Evolutionary conservation across 2,329 filamentous ascomycete species (phyloP).

Genomic region (Talaromyces sp.): DNA sequence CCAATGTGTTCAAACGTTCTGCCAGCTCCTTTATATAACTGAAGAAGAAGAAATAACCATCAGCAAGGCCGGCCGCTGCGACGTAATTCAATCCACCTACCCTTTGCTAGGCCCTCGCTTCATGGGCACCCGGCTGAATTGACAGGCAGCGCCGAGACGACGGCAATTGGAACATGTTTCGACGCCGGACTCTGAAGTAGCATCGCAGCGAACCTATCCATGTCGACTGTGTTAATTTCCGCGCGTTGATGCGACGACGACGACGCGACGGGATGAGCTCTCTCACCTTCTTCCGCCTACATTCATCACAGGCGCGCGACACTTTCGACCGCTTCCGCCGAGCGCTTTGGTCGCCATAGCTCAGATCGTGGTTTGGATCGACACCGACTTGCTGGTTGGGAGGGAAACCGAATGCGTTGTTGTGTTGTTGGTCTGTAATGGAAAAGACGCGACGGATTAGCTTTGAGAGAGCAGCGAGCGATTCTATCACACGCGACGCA

Average conservation of each 20-base stretch:
- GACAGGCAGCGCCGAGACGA: constrained; percentile 68
- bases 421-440: constrained; percentile 35
- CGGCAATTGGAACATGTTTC: constrained; percentile 78
- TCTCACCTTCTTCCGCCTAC: constrained; percentile 70
- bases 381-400: constrained; percentile 41
- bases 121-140: constrained; percentile 83
- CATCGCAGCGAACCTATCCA: constrained; percentile 72
- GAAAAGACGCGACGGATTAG: constrained; percentile 31
- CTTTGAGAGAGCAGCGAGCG: constrained; percentile 29
- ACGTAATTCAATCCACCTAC: constrained; percentile 37
- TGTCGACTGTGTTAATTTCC: not conserved
- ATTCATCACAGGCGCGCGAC: constrained; percentile 84
- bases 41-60: constrained; percentile 18
- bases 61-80: constrained; percentile 4
- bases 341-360: constrained; percentile 57
- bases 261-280: constrained; percentile 16
- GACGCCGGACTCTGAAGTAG: constrained; percentile 66
- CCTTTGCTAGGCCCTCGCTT: constrained; percentile 88
- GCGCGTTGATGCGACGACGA: not conserved
- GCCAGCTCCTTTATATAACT: constrained; percentile 90
- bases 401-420: constrained; percentile 39
- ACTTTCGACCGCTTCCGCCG: constrained; percentile 79
- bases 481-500: constrained; percentile 38
- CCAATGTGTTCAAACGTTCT: constrained; percentile 75
- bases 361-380: constrained; percentile 44